These are phyloP conservation scores for Fraxinus platypoda DNA, from an alignment of 305 asterid species.

Conservation along the genomic window DNA sequence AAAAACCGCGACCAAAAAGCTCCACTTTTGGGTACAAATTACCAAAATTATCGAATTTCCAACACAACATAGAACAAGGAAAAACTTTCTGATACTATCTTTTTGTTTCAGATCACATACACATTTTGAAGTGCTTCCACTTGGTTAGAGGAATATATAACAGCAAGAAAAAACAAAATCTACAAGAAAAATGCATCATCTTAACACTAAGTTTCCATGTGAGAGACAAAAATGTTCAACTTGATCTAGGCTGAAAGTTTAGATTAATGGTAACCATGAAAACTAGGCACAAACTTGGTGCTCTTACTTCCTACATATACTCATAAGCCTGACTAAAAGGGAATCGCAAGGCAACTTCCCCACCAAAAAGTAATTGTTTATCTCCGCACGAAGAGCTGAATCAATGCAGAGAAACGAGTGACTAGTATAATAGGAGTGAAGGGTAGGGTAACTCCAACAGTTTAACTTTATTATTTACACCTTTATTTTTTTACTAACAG, in stretches of 20 bases:
- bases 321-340: background rate
- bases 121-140: background rate
- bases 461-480: background rate
- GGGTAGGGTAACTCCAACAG: background rate
- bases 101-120: background rate
- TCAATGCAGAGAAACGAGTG: background rate
- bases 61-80: slow-evolving; percentile 3
- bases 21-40: background rate
- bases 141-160: background rate
- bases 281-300: background rate
- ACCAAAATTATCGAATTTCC: background rate
- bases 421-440: background rate
- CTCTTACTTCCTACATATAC: background rate
- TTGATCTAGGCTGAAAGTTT: background rate
- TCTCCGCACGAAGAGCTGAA: background rate
- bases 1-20: background rate
- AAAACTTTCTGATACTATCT: background rate
- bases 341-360: background rate
- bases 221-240: background rate
- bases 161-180: background rate
- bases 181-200: background rate
- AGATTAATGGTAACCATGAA: background rate
- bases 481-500: background rate
- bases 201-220: background rate
- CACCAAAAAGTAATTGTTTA: background rate